These are phyloP conservation scores for Pterocarpus santalinus DNA, from an alignment of 306 rosid genomes.

Conservation along the genomic window DNA sequence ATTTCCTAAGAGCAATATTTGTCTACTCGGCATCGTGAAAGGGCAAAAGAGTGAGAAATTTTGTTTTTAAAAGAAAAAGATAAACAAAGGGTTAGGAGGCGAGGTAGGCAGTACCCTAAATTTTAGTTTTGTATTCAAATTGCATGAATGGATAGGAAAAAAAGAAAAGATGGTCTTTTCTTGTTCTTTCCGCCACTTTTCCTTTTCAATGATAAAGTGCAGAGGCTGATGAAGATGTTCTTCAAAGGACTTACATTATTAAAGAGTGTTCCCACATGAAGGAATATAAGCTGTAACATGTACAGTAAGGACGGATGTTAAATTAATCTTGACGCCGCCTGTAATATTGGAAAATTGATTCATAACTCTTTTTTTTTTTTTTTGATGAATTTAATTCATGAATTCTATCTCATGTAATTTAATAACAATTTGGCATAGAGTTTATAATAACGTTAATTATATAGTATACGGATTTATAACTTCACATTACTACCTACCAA, in stretches of 20 bases:
- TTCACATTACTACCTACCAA: not conserved
- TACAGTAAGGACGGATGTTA: not conserved
- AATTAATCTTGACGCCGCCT: not conserved
- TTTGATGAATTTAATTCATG: not conserved
- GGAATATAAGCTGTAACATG: not conserved
- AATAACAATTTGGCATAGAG: too few species aligned
- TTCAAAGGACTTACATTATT: not conserved
- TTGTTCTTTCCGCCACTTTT: constrained; percentile 7
- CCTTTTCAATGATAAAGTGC: not conserved
- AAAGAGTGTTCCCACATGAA: constrained; percentile 4
- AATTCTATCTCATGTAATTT: not conserved
- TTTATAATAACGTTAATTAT: not conserved
- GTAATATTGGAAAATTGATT: not conserved
- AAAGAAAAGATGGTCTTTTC: constrained; percentile 6
- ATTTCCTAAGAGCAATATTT: not conserved
- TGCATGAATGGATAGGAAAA: not conserved
- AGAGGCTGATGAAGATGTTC: constrained; percentile 9
- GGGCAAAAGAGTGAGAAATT: not conserved
- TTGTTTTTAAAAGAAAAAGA: not conserved
- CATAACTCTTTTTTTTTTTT: not conserved
- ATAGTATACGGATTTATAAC: not conserved
- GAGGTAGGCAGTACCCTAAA: not conserved
- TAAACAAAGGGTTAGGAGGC: not conserved
- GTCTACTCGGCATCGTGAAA: not conserved
- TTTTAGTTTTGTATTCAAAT: not conserved